phyloP scores from a whole-genome alignment of 163 green algal genomes.

The Volvox carteri region DNA sequence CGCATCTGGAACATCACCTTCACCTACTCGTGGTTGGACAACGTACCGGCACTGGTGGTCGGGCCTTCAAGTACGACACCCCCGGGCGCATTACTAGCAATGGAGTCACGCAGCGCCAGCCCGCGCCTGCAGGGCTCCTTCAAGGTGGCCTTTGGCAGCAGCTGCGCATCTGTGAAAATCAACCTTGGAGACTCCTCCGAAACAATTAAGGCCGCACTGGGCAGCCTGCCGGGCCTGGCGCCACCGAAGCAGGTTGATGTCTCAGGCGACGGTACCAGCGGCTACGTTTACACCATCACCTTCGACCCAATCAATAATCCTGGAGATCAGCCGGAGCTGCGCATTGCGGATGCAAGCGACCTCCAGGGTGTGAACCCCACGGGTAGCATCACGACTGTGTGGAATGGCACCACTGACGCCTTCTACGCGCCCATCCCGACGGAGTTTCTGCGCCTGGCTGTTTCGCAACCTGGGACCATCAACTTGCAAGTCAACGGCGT shows the following conservation, averaged over 20 bases:
- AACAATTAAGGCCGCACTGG: not conserved
- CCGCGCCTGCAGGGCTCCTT: not conserved
- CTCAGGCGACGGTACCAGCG: not conserved
- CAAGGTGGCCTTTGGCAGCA: not conserved
- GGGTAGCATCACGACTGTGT: slow-evolving; percentile 3
- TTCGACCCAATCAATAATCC: slow-evolving; percentile 55
- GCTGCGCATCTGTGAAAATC: slow-evolving; percentile 31
- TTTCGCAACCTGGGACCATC: slow-evolving; percentile 10
- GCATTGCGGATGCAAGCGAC: not conserved
- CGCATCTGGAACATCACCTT: slow-evolving; percentile 56
- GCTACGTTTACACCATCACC: slow-evolving; percentile 31
- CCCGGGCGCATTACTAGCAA: not conserved
- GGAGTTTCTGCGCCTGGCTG: slow-evolving; percentile 53
- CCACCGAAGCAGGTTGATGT: not conserved
- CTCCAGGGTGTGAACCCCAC: slow-evolving; percentile 15
- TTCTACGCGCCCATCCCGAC: slow-evolving; percentile 61
- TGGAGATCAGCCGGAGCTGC: slow-evolving; percentile 48
- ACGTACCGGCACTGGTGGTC: slow-evolving; percentile 24
- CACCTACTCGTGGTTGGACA: not conserved
- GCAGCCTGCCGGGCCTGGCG: slow-evolving; percentile 1
- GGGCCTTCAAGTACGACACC: not conserved
- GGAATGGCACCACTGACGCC: slow-evolving; percentile 55
- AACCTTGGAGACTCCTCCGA: slow-evolving; percentile 1
- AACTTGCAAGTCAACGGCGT: slow-evolving; percentile 43
- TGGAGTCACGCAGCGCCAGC: not conserved